Evolutionary conservation across 1,284 basidiomycete species (phyloP).

Genomic region (Ceratobasidium theobromae): DNA sequence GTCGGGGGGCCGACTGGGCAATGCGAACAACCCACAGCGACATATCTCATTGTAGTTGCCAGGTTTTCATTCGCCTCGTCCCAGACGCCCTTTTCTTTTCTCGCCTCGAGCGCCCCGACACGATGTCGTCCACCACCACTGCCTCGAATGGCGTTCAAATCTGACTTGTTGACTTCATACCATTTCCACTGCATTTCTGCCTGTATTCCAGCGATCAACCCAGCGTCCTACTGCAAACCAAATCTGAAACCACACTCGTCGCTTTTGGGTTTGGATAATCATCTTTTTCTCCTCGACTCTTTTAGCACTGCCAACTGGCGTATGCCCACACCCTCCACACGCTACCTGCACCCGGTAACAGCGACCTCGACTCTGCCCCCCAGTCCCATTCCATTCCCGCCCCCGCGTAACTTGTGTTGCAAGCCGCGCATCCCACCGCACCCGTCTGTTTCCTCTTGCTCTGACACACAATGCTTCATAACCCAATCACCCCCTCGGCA

Average conservation of each 20-base stretch:
- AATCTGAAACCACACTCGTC: not conserved
- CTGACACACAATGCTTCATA: conserved; percentile 15
- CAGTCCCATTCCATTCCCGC: conserved; percentile 18
- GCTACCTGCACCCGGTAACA: not conserved
- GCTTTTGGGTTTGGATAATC: not conserved
- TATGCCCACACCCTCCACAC: conserved; percentile 9
- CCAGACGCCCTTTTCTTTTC: conserved; percentile 9
- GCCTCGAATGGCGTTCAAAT: conserved; percentile 3
- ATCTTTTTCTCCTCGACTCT: not conserved
- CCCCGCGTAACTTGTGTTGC: not conserved
- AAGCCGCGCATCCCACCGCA: conserved; percentile 17
- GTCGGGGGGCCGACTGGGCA: not conserved
- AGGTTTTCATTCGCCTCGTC: not conserved
- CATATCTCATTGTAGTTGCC: no score
- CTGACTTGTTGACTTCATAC: conserved; percentile 3
- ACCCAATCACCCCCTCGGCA: conserved; percentile 18
- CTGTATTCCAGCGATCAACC: no score
- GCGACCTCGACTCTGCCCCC: not conserved
- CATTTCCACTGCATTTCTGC: no score
- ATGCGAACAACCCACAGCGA: not conserved
- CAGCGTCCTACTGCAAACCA: no score
- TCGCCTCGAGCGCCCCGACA: conserved; percentile 28
- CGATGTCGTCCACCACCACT: conserved; percentile 10
- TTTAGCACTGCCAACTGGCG: conserved; percentile 24
- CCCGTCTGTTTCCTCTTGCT: not conserved